A percentile compares a stretch with the other conserved stretches of the same genome.
Conservation (phyloP, 345 rosid genomes). For the Lepidium didymum region DNA sequence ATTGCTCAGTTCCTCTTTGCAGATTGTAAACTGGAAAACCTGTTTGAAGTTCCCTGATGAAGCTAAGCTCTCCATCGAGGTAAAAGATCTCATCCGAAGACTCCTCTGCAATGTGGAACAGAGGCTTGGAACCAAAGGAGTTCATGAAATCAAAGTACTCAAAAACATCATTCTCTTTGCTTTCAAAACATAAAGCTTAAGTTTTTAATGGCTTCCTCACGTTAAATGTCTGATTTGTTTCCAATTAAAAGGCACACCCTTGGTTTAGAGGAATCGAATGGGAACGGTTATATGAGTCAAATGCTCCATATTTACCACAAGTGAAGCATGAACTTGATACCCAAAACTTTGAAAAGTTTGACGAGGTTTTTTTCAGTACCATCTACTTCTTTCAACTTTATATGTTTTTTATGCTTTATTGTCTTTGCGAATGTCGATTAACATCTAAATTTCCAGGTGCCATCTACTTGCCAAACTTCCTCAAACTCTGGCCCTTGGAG, state of each 20-base stretch:
- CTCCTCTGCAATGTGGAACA: constrained; percentile 60
- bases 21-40: constrained; percentile 67
- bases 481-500: constrained; percentile 54
- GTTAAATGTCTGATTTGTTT: background rate
- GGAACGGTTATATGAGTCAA: constrained; percentile 48
- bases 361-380: constrained; percentile 39
- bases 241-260: constrained; percentile 39
- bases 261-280: constrained; percentile 61
- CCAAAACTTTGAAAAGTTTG: constrained; percentile 67
- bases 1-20: constrained; percentile 33
- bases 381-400: background rate
- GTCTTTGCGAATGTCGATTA: background rate
- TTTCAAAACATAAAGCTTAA: background rate
- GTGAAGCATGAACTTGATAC: constrained; percentile 58
- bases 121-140: constrained; percentile 65
- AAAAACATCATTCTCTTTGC: constrained; percentile 10
- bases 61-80: constrained; percentile 52
- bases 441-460: background rate
- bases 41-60: constrained; percentile 62
- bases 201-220: background rate
- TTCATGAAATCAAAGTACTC: constrained; percentile 51
- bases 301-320: constrained; percentile 60
- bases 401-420: background rate
- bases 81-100: constrained; percentile 51
- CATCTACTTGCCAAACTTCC: constrained; percentile 30